Evolutionary conservation across 2,329 filamentous ascomycete genomes (phyloP).

Genomic region (Cylindrodendrum hubeiense): DNA sequence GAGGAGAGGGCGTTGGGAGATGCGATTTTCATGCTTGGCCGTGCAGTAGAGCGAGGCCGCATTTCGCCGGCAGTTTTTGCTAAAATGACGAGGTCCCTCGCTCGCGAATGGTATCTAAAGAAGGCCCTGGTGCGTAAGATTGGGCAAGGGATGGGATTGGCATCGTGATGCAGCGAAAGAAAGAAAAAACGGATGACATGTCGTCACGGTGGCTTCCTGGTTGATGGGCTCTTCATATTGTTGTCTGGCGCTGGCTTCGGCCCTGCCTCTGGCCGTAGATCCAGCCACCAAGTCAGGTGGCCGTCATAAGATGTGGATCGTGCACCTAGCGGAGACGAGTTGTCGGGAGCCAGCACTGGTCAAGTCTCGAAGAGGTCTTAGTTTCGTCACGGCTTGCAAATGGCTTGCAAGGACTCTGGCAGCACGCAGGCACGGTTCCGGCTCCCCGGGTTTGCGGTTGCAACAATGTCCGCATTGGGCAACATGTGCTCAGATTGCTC

Average conservation of each 20-base stretch:
- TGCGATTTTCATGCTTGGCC: conserved; percentile 84
- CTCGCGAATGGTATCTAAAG: conserved; percentile 85
- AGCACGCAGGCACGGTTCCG: background rate
- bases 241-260: conserved; percentile 13
- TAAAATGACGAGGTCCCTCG: conserved; percentile 80
- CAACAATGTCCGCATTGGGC: background rate
- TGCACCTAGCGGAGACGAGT: conserved; percentile 4
- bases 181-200: conserved; percentile 6
- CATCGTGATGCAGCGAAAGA: conserved; percentile 37
- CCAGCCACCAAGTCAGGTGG: background rate
- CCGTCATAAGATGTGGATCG: conserved; percentile 15
- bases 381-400: background rate
- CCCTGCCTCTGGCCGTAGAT: background rate
- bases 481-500: background rate
- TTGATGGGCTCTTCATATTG: conserved; percentile 34
- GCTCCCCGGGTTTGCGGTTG: background rate
- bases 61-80: conserved; percentile 81
- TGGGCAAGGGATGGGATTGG: conserved; percentile 79
- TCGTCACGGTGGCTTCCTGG: conserved; percentile 16
- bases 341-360: background rate
- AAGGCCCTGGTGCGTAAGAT: conserved; percentile 86
- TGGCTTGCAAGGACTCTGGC: background rate
- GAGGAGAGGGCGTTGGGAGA: conserved; percentile 91
- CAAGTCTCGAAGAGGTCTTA: background rate
- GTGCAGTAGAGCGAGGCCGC: conserved; percentile 79